Evolutionary conservation across 371 early-diverging fungal genomes (phyloP).

Genomic region (Mortierella sp.): DNA sequence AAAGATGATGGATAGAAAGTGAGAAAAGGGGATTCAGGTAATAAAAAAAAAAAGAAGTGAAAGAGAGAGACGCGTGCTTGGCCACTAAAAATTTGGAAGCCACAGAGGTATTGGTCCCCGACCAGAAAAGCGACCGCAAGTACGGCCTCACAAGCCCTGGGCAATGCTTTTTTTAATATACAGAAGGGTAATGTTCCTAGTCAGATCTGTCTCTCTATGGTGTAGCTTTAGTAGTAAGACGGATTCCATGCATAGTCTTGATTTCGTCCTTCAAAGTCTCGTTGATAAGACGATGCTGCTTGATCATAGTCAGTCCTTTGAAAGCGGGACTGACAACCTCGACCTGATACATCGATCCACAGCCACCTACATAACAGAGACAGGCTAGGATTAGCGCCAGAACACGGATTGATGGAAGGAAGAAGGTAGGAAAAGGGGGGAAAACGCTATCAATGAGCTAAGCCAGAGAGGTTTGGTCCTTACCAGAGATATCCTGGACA

Average conservation of each 20-base stretch:
- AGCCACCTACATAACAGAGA: constrained; percentile 76
- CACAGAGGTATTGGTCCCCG: no score
- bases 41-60: no score
- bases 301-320: constrained; percentile 78
- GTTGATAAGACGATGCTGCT: constrained; percentile 92
- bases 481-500: constrained; percentile 90
- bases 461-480: not conserved
- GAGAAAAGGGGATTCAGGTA: no score
- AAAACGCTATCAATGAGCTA: constrained; percentile 2
- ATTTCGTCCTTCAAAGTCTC: constrained; percentile 88
- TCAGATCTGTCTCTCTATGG: constrained; percentile 1
- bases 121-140: no score
- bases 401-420: not conserved
- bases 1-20: no score
- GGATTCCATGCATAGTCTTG: constrained; percentile 92
- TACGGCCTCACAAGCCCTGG: no score
- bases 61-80: no score
- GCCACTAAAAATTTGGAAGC: no score
- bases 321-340: constrained; percentile 84
- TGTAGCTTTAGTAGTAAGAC: constrained; percentile 55
- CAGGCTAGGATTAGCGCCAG: not conserved
- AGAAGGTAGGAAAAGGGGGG: not conserved
- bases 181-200: no score
- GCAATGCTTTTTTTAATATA: no score
- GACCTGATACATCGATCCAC: constrained; percentile 94